Conservation (phyloP, 352 stramenopile species). For the Pythium scleroteichum region DNA sequence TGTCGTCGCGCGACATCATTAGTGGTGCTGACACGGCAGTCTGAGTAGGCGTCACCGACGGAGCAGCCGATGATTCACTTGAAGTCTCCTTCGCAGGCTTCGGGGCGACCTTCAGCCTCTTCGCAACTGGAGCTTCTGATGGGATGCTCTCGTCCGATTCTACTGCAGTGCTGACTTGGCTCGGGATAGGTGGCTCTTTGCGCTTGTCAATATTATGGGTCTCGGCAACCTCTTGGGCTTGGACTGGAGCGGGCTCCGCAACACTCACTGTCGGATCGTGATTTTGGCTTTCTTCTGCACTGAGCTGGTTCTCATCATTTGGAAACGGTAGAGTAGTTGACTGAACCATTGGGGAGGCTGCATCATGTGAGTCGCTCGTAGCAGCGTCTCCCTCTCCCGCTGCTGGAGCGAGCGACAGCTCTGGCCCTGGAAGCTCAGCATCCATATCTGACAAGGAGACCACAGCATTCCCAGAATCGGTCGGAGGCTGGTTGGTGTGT, state of each 20-base stretch:
- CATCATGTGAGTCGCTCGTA: too few species aligned
- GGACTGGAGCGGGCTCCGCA: not conserved
- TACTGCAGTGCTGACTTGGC: not conserved
- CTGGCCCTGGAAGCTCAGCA: too few species aligned
- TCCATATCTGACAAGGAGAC: not conserved
- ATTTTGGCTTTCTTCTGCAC: not conserved
- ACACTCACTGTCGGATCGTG: not conserved
- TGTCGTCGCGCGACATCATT: slow-evolving; percentile 84
- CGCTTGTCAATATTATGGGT: not conserved
- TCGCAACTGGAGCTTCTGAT: slow-evolving; percentile 23
- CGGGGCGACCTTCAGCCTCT: slow-evolving; percentile 45
- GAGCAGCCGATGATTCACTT: not conserved
- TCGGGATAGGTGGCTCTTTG: not conserved
- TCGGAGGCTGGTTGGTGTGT: not conserved
- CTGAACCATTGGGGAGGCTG: too few species aligned
- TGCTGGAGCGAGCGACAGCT: too few species aligned
- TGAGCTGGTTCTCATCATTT: not conserved
- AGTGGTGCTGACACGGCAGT: slow-evolving; percentile 31
- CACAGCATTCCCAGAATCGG: not conserved
- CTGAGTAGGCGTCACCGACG: not conserved
- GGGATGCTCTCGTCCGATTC: not conserved
- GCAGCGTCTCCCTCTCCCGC: too few species aligned
- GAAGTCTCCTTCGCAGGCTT: not conserved
- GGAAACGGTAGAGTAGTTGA: too few species aligned
- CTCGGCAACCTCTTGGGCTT: not conserved